Evolutionary conservation across 2,329 filamentous ascomycete species (phyloP).

Genomic region (Coniochaeta ligniaria): DNA sequence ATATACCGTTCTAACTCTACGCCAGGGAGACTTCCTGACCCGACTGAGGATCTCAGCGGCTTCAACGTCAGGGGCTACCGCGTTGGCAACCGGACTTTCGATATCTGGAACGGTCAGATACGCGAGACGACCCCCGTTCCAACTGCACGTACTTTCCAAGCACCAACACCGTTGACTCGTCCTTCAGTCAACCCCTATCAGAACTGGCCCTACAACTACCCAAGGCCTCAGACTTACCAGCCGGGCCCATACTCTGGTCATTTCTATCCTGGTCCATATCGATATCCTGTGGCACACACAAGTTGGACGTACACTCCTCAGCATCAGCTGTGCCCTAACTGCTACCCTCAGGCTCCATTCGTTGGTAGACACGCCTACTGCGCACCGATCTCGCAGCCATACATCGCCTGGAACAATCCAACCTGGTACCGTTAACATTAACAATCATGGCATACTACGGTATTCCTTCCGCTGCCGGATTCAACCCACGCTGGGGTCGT

Average conservation of each 20-base stretch:
- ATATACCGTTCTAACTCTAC: not conserved
- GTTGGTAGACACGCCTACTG: conserved; percentile 2
- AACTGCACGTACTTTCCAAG: not conserved
- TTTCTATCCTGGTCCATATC: not conserved
- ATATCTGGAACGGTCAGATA: conserved; percentile 4
- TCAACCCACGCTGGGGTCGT: conserved; percentile 14
- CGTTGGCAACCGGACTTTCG: conserved; percentile 5
- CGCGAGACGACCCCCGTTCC: not conserved
- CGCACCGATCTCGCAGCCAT: not conserved
- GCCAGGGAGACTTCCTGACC: conserved; percentile 1
- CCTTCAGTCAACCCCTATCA: not conserved
- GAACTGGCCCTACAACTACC: not conserved
- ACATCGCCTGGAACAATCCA: not conserved
- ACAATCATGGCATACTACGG: conserved; percentile 7
- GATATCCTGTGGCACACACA: not conserved
- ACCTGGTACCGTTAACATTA: not conserved
- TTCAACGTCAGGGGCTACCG: conserved; percentile 5
- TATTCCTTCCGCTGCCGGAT: conserved; percentile 4
- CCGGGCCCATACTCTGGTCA: not conserved
- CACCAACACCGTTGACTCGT: not conserved
- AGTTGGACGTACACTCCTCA: not conserved
- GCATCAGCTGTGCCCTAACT: not conserved
- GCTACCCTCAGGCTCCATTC: not conserved
- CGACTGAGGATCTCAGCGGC: conserved; percentile 5
- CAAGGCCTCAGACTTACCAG: not conserved